phyloP scores from a whole-genome alignment of 2,329 filamentous ascomycete species.

The Fusarium tuaranense region DNA sequence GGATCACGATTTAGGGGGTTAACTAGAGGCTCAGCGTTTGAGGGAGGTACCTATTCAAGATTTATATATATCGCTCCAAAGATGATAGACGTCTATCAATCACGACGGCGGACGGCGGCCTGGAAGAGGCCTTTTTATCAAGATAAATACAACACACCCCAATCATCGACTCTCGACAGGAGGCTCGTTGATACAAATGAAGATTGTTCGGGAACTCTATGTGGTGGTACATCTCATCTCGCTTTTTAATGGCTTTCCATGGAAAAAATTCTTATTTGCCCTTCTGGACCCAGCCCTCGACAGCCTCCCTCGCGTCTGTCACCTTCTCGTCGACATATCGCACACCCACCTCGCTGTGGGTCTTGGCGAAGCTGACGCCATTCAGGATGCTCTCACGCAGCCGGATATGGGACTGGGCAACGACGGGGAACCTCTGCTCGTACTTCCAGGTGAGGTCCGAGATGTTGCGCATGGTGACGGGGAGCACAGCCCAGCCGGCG shows the following conservation, averaged over 20 bases:
- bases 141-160: conserved; percentile 35
- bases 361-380: conserved; percentile 78
- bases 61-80: conserved; percentile 10
- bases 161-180: conserved; percentile 20
- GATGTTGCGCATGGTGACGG: conserved; percentile 91
- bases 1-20: conserved; percentile 12
- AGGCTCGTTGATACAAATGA: conserved; percentile 47
- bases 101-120: conserved; percentile 7
- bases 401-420: conserved; percentile 84
- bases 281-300: conserved; percentile 93
- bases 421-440: conserved; percentile 86
- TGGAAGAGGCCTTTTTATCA: conserved; percentile 19
- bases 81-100: background rate
- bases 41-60: background rate
- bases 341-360: conserved; percentile 77
- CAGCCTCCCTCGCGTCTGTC: conserved; percentile 75
- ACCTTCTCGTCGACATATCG: conserved; percentile 86
- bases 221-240: conserved; percentile 53
- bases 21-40: conserved; percentile 1
- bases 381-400: conserved; percentile 76
- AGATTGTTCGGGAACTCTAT: conserved; percentile 49
- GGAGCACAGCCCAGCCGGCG: conserved; percentile 86
- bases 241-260: conserved; percentile 39
- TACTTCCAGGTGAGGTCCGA: conserved; percentile 90
- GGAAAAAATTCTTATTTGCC: conserved; percentile 70